A percentile compares a stretch with the other conserved stretches of the same genome.
Evolutionary conservation across 2,329 filamentous ascomycete genomes (phyloP).

Genomic region (Aspergillus sp.): DNA sequence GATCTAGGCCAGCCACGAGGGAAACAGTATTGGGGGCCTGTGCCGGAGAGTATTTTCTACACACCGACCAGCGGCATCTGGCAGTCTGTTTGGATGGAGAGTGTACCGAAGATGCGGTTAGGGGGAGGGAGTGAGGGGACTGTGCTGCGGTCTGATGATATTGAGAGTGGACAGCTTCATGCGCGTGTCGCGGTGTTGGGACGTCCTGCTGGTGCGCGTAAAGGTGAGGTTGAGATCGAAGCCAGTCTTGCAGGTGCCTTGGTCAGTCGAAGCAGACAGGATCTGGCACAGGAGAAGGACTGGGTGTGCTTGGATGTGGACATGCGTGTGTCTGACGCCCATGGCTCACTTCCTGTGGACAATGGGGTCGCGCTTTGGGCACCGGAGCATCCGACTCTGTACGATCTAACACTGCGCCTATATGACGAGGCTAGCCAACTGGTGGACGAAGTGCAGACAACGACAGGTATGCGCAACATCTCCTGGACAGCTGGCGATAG

Average conservation of each 20-base stretch:
- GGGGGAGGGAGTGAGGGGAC: constrained; percentile 57
- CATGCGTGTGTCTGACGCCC: constrained; percentile 44
- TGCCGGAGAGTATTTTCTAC: constrained; percentile 59
- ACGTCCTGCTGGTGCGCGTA: constrained; percentile 20
- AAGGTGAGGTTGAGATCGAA: constrained; percentile 50
- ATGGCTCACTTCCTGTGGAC: constrained; percentile 41
- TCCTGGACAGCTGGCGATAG: constrained; percentile 56
- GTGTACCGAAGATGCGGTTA: constrained; percentile 47
- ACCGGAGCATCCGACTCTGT: constrained; percentile 59
- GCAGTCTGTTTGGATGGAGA: constrained; percentile 69
- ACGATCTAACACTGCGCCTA: constrained; percentile 56
- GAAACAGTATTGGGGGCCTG: constrained; percentile 61
- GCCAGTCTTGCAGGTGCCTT: constrained; percentile 46
- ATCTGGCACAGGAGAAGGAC: constrained; percentile 48
- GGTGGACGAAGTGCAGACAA: constrained; percentile 54
- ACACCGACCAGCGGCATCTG: constrained; percentile 69
- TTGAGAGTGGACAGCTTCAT: constrained; percentile 48
- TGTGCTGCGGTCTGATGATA: constrained; percentile 52
- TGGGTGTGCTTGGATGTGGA: constrained; percentile 44
- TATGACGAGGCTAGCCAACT: constrained; percentile 27
- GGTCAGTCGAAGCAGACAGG: constrained; percentile 43
- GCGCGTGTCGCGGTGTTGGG: constrained; percentile 46
- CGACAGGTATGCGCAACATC: constrained; percentile 57
- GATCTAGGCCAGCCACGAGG: constrained; percentile 63
- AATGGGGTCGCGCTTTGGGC: constrained; percentile 63